Conservation (phyloP, 257 asterid species). For the Nicotiana attenuata region DNA sequence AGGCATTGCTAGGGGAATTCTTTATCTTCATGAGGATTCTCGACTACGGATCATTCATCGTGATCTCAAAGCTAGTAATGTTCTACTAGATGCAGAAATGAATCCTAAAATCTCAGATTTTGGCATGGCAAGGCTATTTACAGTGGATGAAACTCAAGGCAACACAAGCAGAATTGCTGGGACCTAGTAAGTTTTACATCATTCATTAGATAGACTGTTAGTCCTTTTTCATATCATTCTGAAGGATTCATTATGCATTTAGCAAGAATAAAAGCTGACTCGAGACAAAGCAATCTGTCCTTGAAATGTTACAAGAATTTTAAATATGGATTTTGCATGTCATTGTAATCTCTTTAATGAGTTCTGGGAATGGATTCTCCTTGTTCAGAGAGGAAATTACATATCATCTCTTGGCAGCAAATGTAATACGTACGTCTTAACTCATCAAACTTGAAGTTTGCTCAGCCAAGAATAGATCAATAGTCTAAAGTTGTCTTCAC, state of each 20-base stretch:
- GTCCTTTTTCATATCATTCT: neutral
- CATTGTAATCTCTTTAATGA: neutral
- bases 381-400: neutral
- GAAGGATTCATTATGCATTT: neutral
- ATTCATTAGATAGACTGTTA: neutral
- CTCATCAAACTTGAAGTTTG: neutral
- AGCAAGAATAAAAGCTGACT: no score
- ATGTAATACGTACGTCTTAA: neutral
- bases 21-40: constrained; percentile 28
- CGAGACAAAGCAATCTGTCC: neutral
- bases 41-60: constrained; percentile 20
- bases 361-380: neutral
- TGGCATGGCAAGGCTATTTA: constrained; percentile 24
- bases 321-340: neutral
- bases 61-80: constrained; percentile 23
- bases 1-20: constrained; percentile 18
- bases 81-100: constrained; percentile 20
- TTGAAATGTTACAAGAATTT: neutral
- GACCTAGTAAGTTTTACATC: constrained; percentile 12
- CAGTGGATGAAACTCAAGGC: constrained; percentile 14
- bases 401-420: neutral
- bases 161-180: constrained; percentile 19
- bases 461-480: neutral
- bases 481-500: neutral
- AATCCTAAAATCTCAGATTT: constrained; percentile 25